Evolutionary conservation across 2,329 filamentous ascomycete genomes (phyloP).

Genomic region (Scytalidium sp.): DNA sequence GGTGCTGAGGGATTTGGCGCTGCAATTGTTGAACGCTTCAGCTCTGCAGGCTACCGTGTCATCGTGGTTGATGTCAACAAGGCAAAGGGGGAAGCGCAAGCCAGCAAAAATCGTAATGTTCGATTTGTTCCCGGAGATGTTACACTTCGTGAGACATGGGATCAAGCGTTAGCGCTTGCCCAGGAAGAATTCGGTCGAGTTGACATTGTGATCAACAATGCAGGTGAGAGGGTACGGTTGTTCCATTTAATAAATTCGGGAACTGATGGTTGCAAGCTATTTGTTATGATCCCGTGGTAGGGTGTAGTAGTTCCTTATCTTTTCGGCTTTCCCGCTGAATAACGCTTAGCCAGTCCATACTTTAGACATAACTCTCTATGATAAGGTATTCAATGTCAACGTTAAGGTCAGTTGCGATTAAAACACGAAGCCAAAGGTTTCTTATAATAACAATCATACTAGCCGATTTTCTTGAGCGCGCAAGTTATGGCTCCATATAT

Average conservation of each 20-base stretch:
- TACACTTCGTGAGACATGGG: not conserved
- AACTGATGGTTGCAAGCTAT: not conserved
- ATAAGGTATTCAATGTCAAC: not conserved
- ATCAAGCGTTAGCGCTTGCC: not conserved
- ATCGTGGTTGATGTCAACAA: constrained; percentile 5
- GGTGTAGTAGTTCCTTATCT: too few species aligned
- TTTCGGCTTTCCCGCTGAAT: not conserved
- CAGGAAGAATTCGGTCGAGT: not conserved
- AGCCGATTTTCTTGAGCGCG: constrained; percentile 1
- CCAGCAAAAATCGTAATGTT: not conserved
- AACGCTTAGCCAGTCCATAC: not conserved
- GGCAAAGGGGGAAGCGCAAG: not conserved
- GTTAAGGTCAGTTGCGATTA: not conserved
- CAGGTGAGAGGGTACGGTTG: not conserved
- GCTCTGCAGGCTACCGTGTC: constrained; percentile 5
- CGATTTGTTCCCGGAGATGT: not conserved
- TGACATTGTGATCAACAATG: not conserved
- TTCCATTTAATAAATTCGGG: too few species aligned
- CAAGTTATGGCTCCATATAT: constrained; percentile 33
- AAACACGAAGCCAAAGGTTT: not conserved
- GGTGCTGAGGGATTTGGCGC: constrained; percentile 13
- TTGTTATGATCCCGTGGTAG: not conserved
- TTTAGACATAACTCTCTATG: not conserved
- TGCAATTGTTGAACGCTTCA: constrained; percentile 8
- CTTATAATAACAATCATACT: not conserved